Base-by-base conservation (phyloP, 192 early-diverging fungal genomes). In the Backusella psychrophila region DNA sequence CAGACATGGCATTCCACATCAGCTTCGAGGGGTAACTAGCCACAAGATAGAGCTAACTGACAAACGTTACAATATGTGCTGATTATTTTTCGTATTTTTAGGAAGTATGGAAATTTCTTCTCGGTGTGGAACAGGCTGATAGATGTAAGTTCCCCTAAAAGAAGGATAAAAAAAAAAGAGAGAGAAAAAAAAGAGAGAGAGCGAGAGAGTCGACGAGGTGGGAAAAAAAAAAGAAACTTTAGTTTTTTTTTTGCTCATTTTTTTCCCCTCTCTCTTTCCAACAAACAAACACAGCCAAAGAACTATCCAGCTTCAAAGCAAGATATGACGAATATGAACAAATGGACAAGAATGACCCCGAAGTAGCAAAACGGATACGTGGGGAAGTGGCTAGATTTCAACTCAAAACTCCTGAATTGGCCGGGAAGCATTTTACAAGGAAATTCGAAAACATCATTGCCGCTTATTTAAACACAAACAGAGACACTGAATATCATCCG, bases 51-150 rank as follows among this genome's bases (percentile, higher is more conserved):
- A 29, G 31, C 4, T 53, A 29, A 29, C 36, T n/a, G 42, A 56
- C n/a, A 63, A 65, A 65, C 19, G 14, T 23, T 23, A 21, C 15
- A 46, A 42, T 52, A 35, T 52, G 49, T 72, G 26, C 15, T 46
- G 12, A 72, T 34, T 19, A 53, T 46, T 12, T 26, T 68, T 56
- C 35, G 21, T 69, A 39, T 17, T 33, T 41, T 79, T 78, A 90
- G 89, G 93, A 94, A 56, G 93, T 93, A 36, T 97, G 96, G 96
- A 91, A 94, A 83, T 95, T 90, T 71, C 83, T 97, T 65, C 87
- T 97, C 31, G 93, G 92, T 66, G 93, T 96, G 31, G 89, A 94
- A 82, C 85, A 91, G 69, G 85, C 94, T 9, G 93, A 97, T 85
- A 84, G 93, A 79, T 92, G 91, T 89, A 86, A 80, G 84, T 85